Conservation (phyloP, 2,329 filamentous ascomycete species). For the Curvularia sp. region DNA sequence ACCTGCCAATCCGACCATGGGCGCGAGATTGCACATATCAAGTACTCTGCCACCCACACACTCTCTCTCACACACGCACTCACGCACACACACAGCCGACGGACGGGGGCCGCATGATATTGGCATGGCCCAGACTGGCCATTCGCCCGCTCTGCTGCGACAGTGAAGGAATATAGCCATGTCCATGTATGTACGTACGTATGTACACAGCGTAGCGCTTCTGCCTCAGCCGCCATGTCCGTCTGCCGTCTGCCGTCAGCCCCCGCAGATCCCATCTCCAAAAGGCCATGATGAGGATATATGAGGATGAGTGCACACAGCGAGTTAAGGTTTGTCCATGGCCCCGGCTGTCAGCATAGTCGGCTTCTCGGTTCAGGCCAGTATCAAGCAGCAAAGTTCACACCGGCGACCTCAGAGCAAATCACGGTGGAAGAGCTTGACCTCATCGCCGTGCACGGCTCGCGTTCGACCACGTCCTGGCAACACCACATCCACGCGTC, state of each 20-base stretch:
- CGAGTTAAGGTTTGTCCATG: neutral
- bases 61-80: neutral
- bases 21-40: conserved; percentile 2
- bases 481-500: conserved; percentile 1
- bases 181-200: too few relatives aligned
- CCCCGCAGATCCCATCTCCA: neutral
- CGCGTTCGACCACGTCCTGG: conserved; percentile 15
- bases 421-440: neutral
- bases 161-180: too few relatives aligned
- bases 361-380: neutral
- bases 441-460: conserved; percentile 33
- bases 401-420: neutral
- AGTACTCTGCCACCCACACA: neutral
- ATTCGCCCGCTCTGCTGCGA: neutral
- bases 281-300: neutral
- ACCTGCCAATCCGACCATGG: neutral
- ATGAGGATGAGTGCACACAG: neutral
- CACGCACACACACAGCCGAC: neutral
- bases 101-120: neutral
- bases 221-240: neutral
- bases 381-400: conserved; percentile 5
- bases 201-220: neutral
- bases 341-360: neutral
- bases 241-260: neutral
- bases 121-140: neutral